These are phyloP conservation scores for Lepidium aucheri DNA, from an alignment of 345 rosid species.

Conservation along the genomic window DNA sequence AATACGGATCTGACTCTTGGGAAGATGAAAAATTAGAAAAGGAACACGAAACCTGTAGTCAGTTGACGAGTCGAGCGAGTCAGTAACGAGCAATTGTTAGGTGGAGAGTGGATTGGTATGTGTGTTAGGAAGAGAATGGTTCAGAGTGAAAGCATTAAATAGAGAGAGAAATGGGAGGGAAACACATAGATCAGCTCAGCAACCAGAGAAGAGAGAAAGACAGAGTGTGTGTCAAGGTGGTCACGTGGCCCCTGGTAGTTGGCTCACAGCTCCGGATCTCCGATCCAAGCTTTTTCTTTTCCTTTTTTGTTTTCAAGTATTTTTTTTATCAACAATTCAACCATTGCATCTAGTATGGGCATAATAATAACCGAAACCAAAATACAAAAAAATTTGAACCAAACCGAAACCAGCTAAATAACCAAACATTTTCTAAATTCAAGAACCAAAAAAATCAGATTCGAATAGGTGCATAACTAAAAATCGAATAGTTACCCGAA, in stretches of 20 bases:
- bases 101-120: conserved; percentile 3
- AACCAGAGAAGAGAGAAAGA: conserved; percentile 4
- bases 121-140: not conserved
- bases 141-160: conserved; percentile 1
- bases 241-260: conserved; percentile 39
- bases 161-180: conserved; percentile 23
- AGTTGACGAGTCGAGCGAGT: conserved; percentile 4
- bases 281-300: not conserved
- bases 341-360: too few species aligned
- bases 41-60: not conserved
- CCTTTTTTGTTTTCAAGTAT: too few species aligned
- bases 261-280: conserved; percentile 19
- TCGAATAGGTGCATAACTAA: too few species aligned
- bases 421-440: too few species aligned
- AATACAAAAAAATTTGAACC: too few species aligned
- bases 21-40: not conserved
- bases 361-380: too few species aligned
- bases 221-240: not conserved
- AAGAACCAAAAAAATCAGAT: too few species aligned
- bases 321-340: too few species aligned
- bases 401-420: too few species aligned
- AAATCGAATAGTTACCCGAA: too few species aligned
- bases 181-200: not conserved
- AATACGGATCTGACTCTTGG: conserved; percentile 8
- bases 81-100: not conserved